Evolutionary conservation across 1,139 yeast genomes (phyloP), one percentile per base, ranked within the genome.

Genomic region (Pichia sp.): DNA sequence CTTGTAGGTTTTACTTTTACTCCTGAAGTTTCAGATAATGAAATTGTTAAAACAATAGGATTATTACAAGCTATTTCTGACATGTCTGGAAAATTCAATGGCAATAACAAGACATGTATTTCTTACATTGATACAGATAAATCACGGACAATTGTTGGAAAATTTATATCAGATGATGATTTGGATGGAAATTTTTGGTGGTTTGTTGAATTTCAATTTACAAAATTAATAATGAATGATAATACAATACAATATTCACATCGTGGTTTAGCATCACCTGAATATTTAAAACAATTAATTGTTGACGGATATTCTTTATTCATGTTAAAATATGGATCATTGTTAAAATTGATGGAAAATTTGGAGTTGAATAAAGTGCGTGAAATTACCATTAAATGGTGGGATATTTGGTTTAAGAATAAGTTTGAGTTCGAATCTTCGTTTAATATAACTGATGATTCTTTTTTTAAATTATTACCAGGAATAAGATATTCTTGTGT

Each of bases 91-190:
- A 54, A 55, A 30, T 62, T 62, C 33, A 35, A 48, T 20, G 33
- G 43, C 4, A 30, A 34, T 6, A 28, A 25, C 22, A 5, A 29
- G 6, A 31, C 42, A 9, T 12, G 39, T 48, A 5, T 50, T 38
- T 40, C 41, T 6, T 48, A 52, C 39, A 56, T 62, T 7, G 63
- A 60, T 29, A 62, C 65, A 6, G 63, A 61, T 45, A 55, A 51
- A 37, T 48, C 61, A 2, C 43, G 63, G 25, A 53, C 56, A 1
- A 43, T 62, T 8, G 45, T 54, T 9, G 61, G 60, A 3, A 43
- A 37, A 16, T 46, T 59, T 11, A 59, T 56, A 28, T 32, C 35
- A 22, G 35, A 32, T 32, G 41, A 40, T 2, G 26, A 28, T n/a
- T 3, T 8, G 16, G n/a, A 27, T 25, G 20, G n/a, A 2, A n/a